Percentiles rank a stretch among this genome's conserved stretches.
phyloP scores from a whole-genome alignment of 345 rosid genomes.

The Orychophragmus violaceus region DNA sequence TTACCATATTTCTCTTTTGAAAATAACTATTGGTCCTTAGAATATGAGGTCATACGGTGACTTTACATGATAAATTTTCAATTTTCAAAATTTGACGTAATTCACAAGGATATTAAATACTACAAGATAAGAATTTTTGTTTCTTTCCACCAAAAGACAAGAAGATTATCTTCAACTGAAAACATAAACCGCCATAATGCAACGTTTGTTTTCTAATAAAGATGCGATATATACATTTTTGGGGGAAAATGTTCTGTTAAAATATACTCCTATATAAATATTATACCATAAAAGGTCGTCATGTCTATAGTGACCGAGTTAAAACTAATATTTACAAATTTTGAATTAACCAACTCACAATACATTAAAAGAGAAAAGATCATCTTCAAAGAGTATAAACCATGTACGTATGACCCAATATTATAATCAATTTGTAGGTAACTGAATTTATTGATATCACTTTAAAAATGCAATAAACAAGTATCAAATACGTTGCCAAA shows the following conservation, averaged over 20 bases:
- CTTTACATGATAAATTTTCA: not conserved
- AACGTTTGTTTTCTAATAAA: not conserved
- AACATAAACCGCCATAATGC: not conserved
- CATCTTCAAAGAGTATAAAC: not conserved
- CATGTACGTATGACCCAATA: not conserved
- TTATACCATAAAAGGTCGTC: not conserved
- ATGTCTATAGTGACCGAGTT: not conserved
- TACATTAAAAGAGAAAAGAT: not conserved
- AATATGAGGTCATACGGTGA: slow-evolving; percentile 6
- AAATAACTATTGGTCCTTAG: not conserved
- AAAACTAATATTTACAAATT: not conserved
- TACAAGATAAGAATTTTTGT: not conserved
- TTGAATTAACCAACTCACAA: not conserved
- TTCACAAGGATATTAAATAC: not conserved
- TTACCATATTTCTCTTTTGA: not conserved
- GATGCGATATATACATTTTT: not conserved
- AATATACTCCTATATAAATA: not conserved
- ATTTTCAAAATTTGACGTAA: slow-evolving; percentile 1
- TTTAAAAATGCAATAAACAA: not conserved
- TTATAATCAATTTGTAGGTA: not conserved
- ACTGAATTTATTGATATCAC: not conserved
- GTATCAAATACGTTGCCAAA: not conserved
- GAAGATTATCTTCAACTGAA: not conserved
- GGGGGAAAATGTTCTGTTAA: not conserved
- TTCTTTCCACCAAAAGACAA: not conserved